A percentile compares a stretch with the other conserved stretches of the same genome.
Evolutionary conservation across 192 early-diverging fungal genomes (phyloP).

Genomic region (Rhizoclosmatium sp.): DNA sequence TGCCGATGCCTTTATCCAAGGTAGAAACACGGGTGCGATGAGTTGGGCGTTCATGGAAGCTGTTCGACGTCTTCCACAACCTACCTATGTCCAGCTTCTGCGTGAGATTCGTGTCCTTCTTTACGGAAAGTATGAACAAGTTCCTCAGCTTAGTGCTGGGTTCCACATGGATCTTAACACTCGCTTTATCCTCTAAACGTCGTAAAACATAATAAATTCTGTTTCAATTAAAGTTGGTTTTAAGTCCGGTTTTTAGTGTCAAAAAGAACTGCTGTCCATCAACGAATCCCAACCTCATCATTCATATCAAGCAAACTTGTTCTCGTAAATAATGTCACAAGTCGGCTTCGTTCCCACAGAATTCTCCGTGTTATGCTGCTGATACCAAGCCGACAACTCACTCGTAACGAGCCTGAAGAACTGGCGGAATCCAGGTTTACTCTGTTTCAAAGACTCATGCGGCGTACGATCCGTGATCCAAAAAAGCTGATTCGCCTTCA

Average conservation of each 20-base stretch:
- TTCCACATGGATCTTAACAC: background rate
- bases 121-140: background rate
- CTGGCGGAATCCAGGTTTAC: conserved; percentile 14
- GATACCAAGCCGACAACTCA: background rate
- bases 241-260: no score
- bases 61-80: background rate
- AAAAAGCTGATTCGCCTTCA: background rate
- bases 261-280: no score
- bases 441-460: conserved; percentile 15
- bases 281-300: no score
- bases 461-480: conserved; percentile 22
- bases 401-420: conserved; percentile 9
- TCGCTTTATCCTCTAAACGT: background rate
- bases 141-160: background rate
- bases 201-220: no score
- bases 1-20: conserved; percentile 56
- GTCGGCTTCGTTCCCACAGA: background rate
- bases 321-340: background rate
- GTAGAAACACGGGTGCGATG: conserved; percentile 51
- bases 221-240: no score
- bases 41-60: conserved; percentile 51
- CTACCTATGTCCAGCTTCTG: conserved; percentile 49
- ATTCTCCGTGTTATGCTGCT: background rate
- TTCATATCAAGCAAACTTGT: background rate
- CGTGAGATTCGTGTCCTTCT: conserved; percentile 26